Conservation (phyloP, 2,329 filamentous ascomycete species). For the Pseudopithomyces maydicus region DNA sequence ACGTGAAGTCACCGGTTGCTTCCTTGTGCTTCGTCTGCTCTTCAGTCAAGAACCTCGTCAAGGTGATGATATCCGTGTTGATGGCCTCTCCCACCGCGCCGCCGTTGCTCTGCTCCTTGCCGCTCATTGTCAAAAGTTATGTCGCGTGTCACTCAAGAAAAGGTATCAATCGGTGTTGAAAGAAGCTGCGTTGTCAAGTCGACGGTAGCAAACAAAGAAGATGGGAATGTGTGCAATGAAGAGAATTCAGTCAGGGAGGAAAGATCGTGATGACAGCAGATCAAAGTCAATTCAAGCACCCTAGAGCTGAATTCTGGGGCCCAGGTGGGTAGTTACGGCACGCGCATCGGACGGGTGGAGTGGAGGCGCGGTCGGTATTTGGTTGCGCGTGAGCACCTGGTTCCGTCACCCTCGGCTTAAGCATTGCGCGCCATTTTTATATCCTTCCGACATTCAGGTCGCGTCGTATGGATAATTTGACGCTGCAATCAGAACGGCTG, state of each 20-base stretch:
- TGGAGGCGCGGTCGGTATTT: constrained; percentile 41
- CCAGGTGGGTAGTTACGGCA: constrained; percentile 39
- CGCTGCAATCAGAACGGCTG: neutral
- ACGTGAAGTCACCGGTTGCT: constrained; percentile 99
- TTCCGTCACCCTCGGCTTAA: constrained; percentile 38
- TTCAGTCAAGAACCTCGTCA: constrained; percentile 94
- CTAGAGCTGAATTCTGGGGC: constrained; percentile 34
- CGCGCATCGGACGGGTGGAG: constrained; percentile 39
- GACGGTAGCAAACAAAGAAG: constrained; percentile 9
- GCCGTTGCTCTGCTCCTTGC: constrained; percentile 50
- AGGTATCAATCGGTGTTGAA: neutral
- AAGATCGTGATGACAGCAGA: constrained; percentile 3
- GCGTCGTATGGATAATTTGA: constrained; percentile 9
- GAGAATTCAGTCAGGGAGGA: constrained; percentile 1
- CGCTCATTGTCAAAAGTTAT: constrained; percentile 35
- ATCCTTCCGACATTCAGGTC: constrained; percentile 14
- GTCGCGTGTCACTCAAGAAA: neutral
- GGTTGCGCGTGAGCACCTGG: constrained; percentile 35
- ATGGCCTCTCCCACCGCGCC: constrained; percentile 69
- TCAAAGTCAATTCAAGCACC: constrained; percentile 1
- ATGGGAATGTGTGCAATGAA: neutral
- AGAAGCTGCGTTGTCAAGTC: neutral
- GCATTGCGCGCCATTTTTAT: constrained; percentile 31
- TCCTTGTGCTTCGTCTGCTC: constrained; percentile 92
- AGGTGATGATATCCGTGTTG: constrained; percentile 94